Base-by-base conservation (phyloP, 1,284 basidiomycete genomes). In the Rhodotorula sp. region DNA sequence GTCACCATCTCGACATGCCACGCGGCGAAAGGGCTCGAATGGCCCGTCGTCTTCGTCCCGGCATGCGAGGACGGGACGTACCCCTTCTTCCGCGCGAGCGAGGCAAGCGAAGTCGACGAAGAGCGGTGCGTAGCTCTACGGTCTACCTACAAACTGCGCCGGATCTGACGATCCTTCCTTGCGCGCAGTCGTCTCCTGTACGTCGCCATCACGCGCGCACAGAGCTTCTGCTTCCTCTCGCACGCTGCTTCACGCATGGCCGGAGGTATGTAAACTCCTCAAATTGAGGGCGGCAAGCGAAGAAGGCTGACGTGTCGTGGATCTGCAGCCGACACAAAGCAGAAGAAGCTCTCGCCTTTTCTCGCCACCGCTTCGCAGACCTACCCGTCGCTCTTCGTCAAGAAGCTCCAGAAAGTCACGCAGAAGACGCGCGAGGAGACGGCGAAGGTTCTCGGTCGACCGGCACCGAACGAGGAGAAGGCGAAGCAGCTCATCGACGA, bases 1-100 rank as follows among this genome's bases (percentile, higher is more conserved):
- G 93, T 97, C 8, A 92, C 90, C 0, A 88, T 96, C 56, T 87
- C 90, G 0, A 96, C 93, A 1, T 92, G 91, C 62, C 93, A 97
- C 82, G 87, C 91, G 16, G 92, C 93, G 0, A 97, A 97, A 81
- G 93, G 93, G 0, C 84, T 96, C 10, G 93, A 97, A 81, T 97
- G 92, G 92, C 92, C 92, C 0, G 90, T 91, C 8, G 90, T 92
- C 1, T 88, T 92, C 74, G 82, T 92, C n/a, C 89, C 89, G 54
- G 86, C 88, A 19, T 64, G 55, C 54, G 64, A 73, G n/a, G 52
- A 87, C 58, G 90, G 89, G 0, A 89, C 87, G 0, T 92, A 90
- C 77, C 93, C 93, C 1, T 91, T 91, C 63, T 88, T 88, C 79
- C 87, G 90, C 13, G 86, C 88, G 46, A 79, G 77, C 1, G 81